Evolutionary conservation across 2,329 filamentous ascomycete species (phyloP).

Genomic region (Aureobasidium sp.): DNA sequence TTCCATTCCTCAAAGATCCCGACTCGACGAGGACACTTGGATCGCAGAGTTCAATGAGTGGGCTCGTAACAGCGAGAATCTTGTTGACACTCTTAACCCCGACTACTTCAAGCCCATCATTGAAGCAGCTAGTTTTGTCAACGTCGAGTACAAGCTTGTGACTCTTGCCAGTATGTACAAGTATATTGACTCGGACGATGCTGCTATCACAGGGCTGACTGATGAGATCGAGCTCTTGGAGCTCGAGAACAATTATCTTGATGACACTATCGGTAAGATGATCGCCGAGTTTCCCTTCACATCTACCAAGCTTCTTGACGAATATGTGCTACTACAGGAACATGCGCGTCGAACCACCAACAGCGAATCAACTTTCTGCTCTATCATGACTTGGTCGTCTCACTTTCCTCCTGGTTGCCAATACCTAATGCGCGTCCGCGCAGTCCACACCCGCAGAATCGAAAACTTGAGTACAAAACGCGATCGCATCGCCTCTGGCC

Average conservation of each 20-base stretch:
- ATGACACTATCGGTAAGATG: neutral
- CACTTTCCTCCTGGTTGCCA: neutral
- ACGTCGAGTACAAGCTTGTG: neutral
- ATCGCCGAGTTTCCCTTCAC: neutral
- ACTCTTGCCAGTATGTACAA: neutral
- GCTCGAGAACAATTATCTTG: neutral
- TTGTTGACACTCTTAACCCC: neutral
- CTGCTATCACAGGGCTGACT: neutral
- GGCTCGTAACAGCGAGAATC: neutral
- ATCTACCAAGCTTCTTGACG: neutral
- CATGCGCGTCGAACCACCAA: neutral
- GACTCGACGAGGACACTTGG: neutral
- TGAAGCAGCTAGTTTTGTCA: neutral
- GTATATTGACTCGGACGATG: neutral
- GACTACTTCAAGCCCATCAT: neutral
- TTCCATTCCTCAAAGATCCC: neutral
- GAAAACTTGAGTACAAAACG: neutral
- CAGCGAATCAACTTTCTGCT: neutral
- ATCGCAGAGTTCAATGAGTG: neutral
- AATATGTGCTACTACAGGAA: neutral
- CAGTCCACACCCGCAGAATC: neutral
- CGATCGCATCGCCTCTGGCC: neutral
- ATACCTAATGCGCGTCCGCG: neutral
- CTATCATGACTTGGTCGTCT: neutral
- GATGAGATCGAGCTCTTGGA: neutral